Percentiles rank a stretch among this genome's conserved stretches.
Evolutionary conservation across 2,329 filamentous ascomycete genomes (phyloP).

Genomic region (Trichophyton benhamiae): DNA sequence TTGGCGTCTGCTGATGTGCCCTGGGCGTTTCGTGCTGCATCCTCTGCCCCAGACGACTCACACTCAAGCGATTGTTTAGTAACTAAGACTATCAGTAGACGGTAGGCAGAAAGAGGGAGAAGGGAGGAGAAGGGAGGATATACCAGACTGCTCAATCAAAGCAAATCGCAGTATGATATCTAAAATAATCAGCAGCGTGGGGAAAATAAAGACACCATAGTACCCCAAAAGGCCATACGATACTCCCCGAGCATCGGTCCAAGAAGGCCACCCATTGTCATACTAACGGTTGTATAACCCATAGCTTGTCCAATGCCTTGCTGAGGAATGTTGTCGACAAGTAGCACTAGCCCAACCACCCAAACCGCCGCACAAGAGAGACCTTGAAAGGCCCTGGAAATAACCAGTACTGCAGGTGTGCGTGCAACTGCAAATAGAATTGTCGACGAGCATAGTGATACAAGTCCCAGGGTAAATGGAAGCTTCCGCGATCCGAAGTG

Average conservation of each 20-base stretch:
- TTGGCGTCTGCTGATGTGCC: background rate
- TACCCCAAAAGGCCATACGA: constrained; percentile 49
- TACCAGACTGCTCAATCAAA: constrained; percentile 37
- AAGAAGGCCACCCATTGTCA: constrained; percentile 45
- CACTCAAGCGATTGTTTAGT: too few species aligned
- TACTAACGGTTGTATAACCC: constrained; percentile 45
- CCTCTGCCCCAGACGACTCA: background rate
- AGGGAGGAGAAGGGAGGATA: too few species aligned
- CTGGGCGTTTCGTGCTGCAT: background rate
- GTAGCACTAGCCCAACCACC: constrained; percentile 47
- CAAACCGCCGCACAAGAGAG: constrained; percentile 47
- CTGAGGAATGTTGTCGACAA: constrained; percentile 46
- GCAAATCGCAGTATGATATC: constrained; percentile 50
- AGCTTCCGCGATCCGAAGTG: constrained; percentile 40
- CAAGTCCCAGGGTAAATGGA: constrained; percentile 48
- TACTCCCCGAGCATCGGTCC: constrained; percentile 49
- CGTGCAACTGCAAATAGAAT: constrained; percentile 42
- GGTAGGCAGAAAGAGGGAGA: too few species aligned
- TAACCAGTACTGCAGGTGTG: constrained; percentile 36
- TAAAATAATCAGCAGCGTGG: constrained; percentile 41
- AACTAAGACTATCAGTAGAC: too few species aligned
- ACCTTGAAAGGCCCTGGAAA: constrained; percentile 47
- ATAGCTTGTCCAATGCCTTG: constrained; percentile 50
- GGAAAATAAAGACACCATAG: constrained; percentile 46
- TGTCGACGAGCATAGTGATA: constrained; percentile 42